phyloP scores from a whole-genome alignment of 164 flowering plant species.

The Kalanchoe fedtschenkoi region DNA sequence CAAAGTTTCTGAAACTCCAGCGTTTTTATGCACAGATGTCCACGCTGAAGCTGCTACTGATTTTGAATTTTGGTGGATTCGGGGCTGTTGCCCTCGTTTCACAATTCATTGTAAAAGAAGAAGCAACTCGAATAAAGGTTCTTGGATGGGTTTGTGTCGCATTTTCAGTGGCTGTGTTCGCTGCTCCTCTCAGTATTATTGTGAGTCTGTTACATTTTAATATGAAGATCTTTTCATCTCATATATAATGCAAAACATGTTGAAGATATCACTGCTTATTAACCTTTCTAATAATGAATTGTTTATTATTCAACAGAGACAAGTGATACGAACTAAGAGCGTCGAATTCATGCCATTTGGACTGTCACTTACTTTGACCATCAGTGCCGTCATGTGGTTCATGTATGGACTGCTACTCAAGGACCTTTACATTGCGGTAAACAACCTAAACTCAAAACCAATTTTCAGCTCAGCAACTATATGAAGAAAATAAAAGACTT shows the following conservation, averaged over 20 bases:
- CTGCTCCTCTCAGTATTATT: constrained; percentile 17
- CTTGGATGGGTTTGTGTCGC: constrained; percentile 20
- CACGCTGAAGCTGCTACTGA: constrained; percentile 19
- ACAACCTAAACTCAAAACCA: not conserved
- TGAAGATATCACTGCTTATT: no score
- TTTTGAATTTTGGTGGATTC: constrained; percentile 20
- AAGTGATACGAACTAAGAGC: constrained; percentile 16
- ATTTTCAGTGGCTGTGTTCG: constrained; percentile 12
- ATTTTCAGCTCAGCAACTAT: not conserved
- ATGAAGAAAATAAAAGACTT: not conserved
- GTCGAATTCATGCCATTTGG: constrained; percentile 19
- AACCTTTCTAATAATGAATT: no score
- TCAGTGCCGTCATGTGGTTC: constrained; percentile 15
- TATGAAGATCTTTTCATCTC: no score
- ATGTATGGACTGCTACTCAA: constrained; percentile 14
- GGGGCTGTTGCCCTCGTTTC: constrained; percentile 16
- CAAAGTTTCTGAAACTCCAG: not conserved
- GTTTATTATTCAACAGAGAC: constrained; percentile 8
- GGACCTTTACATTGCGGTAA: constrained; percentile 16
- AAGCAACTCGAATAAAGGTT: constrained; percentile 1
- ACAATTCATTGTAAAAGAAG: constrained; percentile 12
- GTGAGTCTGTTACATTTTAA: constrained; percentile 1
- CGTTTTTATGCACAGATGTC: constrained; percentile 12
- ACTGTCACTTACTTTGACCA: constrained; percentile 13
- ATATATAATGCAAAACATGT: no score